Evolutionary conservation across 352 stramenopile species (phyloP), one percentile per base, ranked within the genome.

Genomic region (Lagenidium giganteum): DNA sequence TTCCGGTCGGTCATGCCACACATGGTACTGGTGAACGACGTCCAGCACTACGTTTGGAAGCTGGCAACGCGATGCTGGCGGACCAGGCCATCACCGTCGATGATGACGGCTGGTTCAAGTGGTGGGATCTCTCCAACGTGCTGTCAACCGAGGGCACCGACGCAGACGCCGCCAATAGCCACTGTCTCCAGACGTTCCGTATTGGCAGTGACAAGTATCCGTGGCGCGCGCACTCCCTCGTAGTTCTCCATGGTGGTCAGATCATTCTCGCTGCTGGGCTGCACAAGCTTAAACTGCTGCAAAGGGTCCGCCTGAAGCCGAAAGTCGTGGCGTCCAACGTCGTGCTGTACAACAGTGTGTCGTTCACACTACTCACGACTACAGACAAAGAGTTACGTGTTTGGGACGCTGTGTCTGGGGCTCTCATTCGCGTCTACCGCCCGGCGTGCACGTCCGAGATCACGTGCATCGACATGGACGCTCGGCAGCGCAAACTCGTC

Each of bases 51-150:
- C 57, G 8, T 37, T 12, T 0, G 30, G 58, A 1, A 38, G 78
- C n/a, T n/a, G n/a, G n/a, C n/a, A n/a, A n/a, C n/a, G n/a, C n/a
- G n/a, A n/a, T n/a, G 23, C 41, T 88, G 1, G 72, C 61, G 0
- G 74, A 87, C 22, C 79, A 91, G 41, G 80, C 67, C 16, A 78
- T 91, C 17, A 88, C 73, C 0, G 64, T 88, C 23, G 79, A 91
- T 25, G 75, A 91, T 37, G 79, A 86, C 18, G 79, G 79, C 23
- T 91, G 74, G 70, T 87, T 91, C 50, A 84, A 83, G 47, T 91
- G 79, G 79, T 91, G 79, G 75, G 86, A 74, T n/a, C 56, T 91
- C 14, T 53, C 58, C 8, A 72, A 82, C 27, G 64, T 88, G 5
- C 43, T 83, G 3, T 80, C 75, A 0, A 68, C 71, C 13, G 79